Conservation (phyloP, 768 basidiomycete genomes). For the Boletus pseudo-olivaceus region DNA sequence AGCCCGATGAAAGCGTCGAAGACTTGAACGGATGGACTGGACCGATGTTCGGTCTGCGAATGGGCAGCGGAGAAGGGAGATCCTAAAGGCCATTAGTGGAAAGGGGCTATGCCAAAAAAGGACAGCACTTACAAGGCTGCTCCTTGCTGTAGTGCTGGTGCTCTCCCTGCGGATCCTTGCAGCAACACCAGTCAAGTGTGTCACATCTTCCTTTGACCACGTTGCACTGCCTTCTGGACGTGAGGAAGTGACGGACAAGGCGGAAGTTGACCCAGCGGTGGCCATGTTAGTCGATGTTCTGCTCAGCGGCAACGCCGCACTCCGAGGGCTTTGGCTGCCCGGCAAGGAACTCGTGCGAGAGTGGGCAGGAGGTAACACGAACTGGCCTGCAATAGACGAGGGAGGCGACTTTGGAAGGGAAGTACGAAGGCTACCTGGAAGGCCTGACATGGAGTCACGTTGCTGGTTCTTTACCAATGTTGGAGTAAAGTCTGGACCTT, state of each 20-base stretch:
- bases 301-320: constrained; percentile 33
- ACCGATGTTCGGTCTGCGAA: constrained; percentile 42
- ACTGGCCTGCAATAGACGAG: constrained; percentile 42
- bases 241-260: constrained; percentile 40
- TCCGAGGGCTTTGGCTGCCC: constrained; percentile 35
- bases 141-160: constrained; percentile 37
- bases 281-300: constrained; percentile 33
- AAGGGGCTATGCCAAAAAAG: not conserved
- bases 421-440: constrained; percentile 40
- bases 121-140: constrained; percentile 19
- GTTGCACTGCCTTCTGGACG: constrained; percentile 35
- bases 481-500: constrained; percentile 64
- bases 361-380: constrained; percentile 36
- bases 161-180: constrained; percentile 52
- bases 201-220: constrained; percentile 37
- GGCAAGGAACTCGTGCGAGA: constrained; percentile 38
- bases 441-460: constrained; percentile 49
- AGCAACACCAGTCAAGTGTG: constrained; percentile 34
- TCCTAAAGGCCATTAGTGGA: constrained; percentile 26
- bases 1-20: constrained; percentile 47
- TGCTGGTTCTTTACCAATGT: constrained; percentile 65
- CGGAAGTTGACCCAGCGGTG: constrained; percentile 34
- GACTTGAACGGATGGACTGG: constrained; percentile 49
- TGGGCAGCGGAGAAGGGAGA: constrained; percentile 40
- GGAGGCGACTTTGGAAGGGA: constrained; percentile 48